These are phyloP conservation scores for Trichoderma sp. DNA, from an alignment of 2,329 filamentous ascomycete genomes.

Conservation along the genomic window DNA sequence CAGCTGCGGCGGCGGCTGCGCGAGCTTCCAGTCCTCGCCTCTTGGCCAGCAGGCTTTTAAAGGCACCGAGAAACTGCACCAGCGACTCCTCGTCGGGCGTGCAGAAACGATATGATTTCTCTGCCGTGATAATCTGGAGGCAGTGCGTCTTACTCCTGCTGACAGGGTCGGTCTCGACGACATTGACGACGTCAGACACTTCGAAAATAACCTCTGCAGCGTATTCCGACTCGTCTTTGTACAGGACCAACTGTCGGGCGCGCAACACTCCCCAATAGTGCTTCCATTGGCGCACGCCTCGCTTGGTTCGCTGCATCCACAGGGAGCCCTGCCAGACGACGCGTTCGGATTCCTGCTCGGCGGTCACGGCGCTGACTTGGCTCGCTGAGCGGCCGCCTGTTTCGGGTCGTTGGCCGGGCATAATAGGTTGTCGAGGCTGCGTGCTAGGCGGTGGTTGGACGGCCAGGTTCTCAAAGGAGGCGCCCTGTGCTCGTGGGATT, in stretches of 20 bases:
- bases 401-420: constrained; percentile 16
- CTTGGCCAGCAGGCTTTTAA: constrained; percentile 81
- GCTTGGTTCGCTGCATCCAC: constrained; percentile 76
- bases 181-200: constrained; percentile 77
- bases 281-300: constrained; percentile 89
- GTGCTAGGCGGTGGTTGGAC: constrained; percentile 38
- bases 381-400: constrained; percentile 50
- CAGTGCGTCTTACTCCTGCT: constrained; percentile 83
- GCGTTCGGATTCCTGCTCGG: constrained; percentile 70
- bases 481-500: constrained; percentile 43
- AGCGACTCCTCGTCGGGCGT: constrained; percentile 78
- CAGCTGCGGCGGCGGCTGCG: constrained; percentile 28
- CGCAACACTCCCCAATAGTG: constrained; percentile 90
- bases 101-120: constrained; percentile 78
- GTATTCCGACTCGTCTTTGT: constrained; percentile 92
- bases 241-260: constrained; percentile 79
- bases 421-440: neutral
- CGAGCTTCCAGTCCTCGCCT: constrained; percentile 61
- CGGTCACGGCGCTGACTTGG: constrained; percentile 55
- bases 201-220: constrained; percentile 78
- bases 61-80: constrained; percentile 80
- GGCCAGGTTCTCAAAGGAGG: constrained; percentile 52
- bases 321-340: constrained; percentile 95
- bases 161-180: constrained; percentile 86
- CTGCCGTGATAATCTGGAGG: constrained; percentile 89